Base-by-base conservation (phyloP, 139 green algal species). In the Chlamydomonas asymmetrica region DNA sequence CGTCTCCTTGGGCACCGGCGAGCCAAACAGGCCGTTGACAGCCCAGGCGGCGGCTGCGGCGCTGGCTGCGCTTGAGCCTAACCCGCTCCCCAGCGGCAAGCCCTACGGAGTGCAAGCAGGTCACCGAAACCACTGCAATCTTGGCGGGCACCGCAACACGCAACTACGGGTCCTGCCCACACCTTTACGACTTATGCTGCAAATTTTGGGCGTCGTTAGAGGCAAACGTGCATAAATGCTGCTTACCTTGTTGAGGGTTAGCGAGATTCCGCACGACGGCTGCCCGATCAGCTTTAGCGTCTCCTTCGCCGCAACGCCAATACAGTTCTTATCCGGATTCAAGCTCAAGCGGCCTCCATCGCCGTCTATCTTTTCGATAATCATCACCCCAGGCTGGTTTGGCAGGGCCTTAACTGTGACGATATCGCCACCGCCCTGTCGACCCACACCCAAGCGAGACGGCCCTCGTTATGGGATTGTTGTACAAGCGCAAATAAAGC, bases 21-120 rank as follows among this genome's bases (percentile, higher is more conserved):
- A 71, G 32, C 95, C 95, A 79, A 99, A 98, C 8, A 99, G 86
- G 3, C 83, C 89, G 80, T 99, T 99, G 39, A 97, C 93, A 0
- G 94, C 94, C 83, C 73, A 87, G 0, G 92, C 92, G 18, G 85
- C 90, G 29, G 95, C 95, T 23, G 95, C 95, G 48, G 95, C 96
- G 56, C 85, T 94, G 2, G 95, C 95, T 13, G 95, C 95, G 68
- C 83, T 93, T 59, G 88, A 96, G 63, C 95, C 95, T 80, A 99
- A 81, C 22, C 95, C 95, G 40, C 88, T 96, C 29, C 95, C 95
- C 25, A 99, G 84, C 0, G 95, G 95, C 38, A 99, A 85, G 32
- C 95, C 95, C 87, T 93, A 73, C 20, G 75, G 16, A 56, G 48
- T 27, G 48, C 48, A 56, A 13, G 48, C 48, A 56, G 48, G 13